A percentile compares a stretch with the other conserved stretches of the same genome.
phyloP scores from a whole-genome alignment of 768 basidiomycete species.

The Lactarius hengduanensis region DNA sequence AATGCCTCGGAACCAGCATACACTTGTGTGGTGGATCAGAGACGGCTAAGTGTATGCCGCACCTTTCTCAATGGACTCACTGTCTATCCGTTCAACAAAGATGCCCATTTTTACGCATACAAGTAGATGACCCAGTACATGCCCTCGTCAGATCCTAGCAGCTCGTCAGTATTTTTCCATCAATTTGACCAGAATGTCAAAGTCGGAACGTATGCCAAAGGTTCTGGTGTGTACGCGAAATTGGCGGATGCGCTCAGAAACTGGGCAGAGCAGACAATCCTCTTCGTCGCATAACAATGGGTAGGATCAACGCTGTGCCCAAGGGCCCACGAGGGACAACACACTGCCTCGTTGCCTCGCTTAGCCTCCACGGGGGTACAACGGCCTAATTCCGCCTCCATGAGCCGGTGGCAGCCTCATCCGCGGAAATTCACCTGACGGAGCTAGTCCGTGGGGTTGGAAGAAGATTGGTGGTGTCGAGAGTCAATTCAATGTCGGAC shows the following conservation, averaged over 20 bases:
- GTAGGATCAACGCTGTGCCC: too few species aligned
- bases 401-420: conserved; percentile 3
- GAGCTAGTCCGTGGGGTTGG: background rate
- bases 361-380: conserved; percentile 4
- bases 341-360: conserved; percentile 16
- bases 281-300: background rate
- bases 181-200: conserved; percentile 12
- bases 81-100: too few species aligned
- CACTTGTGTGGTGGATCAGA: too few species aligned
- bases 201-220: conserved; percentile 1
- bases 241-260: conserved; percentile 3
- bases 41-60: too few species aligned
- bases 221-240: background rate
- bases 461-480: background rate
- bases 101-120: too few species aligned
- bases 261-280: conserved; percentile 12
- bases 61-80: too few species aligned
- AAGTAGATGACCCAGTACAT: too few species aligned
- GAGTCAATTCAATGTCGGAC: background rate
- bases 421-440: background rate
- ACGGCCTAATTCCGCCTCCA: conserved; percentile 13
- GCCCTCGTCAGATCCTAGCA: too few species aligned
- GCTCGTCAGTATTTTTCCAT: background rate
- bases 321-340: background rate
- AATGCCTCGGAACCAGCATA: too few species aligned